These are phyloP conservation scores for Fusarium liriodendri DNA, from an alignment of 2,329 filamentous ascomycete genomes.

Conservation along the genomic window DNA sequence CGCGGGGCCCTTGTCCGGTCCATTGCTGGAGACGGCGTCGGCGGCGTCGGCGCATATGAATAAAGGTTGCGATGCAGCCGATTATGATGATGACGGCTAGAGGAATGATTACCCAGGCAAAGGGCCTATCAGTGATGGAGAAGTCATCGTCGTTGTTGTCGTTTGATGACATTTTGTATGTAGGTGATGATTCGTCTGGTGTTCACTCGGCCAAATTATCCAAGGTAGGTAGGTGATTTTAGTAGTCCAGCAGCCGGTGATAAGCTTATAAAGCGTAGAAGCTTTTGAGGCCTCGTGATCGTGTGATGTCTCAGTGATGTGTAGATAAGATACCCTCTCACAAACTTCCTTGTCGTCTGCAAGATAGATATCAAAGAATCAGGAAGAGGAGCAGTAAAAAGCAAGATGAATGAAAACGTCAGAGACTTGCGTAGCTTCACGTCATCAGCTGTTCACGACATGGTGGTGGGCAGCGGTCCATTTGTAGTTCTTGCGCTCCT, in stretches of 20 bases:
- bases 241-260: background rate
- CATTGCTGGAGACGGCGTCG: constrained; percentile 33
- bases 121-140: constrained; percentile 59
- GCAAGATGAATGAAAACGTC: constrained; percentile 6
- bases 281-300: background rate
- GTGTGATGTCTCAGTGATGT: background rate
- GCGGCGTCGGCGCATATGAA: constrained; percentile 57
- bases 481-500: constrained; percentile 28
- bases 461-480: constrained; percentile 1
- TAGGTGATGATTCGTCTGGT: background rate
- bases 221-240: background rate
- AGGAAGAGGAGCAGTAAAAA: background rate
- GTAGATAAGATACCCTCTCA: background rate
- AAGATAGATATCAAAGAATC: background rate
- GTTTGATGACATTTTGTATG: constrained; percentile 18
- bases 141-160: constrained; percentile 30
- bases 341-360: background rate
- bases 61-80: constrained; percentile 51
- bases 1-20: constrained; percentile 19
- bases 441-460: constrained; percentile 19
- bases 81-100: constrained; percentile 58
- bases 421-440: constrained; percentile 27
- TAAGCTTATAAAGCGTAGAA: background rate
- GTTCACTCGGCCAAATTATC: background rate
- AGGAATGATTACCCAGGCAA: constrained; percentile 67